phyloP scores from a whole-genome alignment of 2,329 filamentous ascomycete genomes.

The Huntiella savannae region DNA sequence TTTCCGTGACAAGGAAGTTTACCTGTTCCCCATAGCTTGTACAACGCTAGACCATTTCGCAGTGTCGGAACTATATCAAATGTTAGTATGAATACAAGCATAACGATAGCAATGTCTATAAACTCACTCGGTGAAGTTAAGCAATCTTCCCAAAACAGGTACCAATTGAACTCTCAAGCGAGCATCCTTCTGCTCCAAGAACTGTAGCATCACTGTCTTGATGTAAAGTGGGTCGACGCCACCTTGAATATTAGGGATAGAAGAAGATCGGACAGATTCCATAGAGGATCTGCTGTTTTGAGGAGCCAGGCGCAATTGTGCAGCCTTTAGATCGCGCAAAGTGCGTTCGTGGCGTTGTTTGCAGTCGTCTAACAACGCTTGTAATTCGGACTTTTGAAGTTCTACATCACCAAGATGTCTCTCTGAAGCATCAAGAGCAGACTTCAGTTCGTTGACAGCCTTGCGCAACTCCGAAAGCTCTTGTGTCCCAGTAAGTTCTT shows the following conservation, averaged over 20 bases:
- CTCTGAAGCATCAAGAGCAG: slow-evolving; percentile 74
- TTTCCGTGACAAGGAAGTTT: neutral
- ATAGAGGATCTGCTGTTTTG: slow-evolving; percentile 23
- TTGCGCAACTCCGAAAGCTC: slow-evolving; percentile 59
- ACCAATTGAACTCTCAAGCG: slow-evolving; percentile 58
- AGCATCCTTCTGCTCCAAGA: slow-evolving; percentile 63
- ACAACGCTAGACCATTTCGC: slow-evolving; percentile 16
- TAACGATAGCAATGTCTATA: neutral
- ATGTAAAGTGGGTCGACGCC: slow-evolving; percentile 43
- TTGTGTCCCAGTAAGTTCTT: slow-evolving; percentile 46
- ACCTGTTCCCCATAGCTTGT: slow-evolving; percentile 14
- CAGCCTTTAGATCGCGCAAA: slow-evolving; percentile 42
- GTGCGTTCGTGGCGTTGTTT: slow-evolving; percentile 62
- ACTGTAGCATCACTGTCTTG: slow-evolving; percentile 66
- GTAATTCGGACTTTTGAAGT: slow-evolving; percentile 58
- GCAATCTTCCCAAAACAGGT: slow-evolving; percentile 55
- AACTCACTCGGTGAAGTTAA: slow-evolving; percentile 58
- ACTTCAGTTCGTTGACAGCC: slow-evolving; percentile 59
- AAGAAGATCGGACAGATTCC: slow-evolving; percentile 22
- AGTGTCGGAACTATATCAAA: slow-evolving; percentile 14
- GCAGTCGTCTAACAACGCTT: slow-evolving; percentile 59
- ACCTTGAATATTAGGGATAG: slow-evolving; percentile 13
- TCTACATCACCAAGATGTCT: slow-evolving; percentile 67
- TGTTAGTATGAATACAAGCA: slow-evolving; percentile 12
- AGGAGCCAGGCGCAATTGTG: slow-evolving; percentile 27